Base-by-base conservation (phyloP, 768 basidiomycete genomes). In the Lactarius deliciosus region DNA sequence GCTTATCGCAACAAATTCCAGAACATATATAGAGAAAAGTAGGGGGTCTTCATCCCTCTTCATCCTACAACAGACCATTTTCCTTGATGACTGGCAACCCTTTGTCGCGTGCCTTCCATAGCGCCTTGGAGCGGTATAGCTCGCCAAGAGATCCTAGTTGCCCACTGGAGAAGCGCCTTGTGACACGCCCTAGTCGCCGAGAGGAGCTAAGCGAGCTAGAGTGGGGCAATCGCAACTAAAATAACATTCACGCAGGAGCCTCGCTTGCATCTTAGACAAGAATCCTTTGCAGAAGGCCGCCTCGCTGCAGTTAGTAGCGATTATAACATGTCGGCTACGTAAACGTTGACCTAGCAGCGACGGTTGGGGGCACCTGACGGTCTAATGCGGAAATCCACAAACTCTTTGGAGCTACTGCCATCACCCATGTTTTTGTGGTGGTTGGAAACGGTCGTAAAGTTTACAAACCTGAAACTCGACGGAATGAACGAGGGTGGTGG, bases 281-380 rank as follows among this genome's bases (percentile, higher is more conserved):
- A 66, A 66, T 66, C 65, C 63, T 66, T 60, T 54, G 57, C 65
- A 66, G 65, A 66, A 66, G 65, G 57, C 57, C 58, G 65, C 65
- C 65, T 66, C 65, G 61, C 65, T 59, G 65, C 65, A 53, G 47
- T 43, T 53, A 59, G 61, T 53, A 63, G 65, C 65, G 65, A 66
- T 66, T 57, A 57, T 60, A 63, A 66, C 65, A 63, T 63, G 47
- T 61, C 50, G 61, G 54, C 65, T 66, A 66, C 65, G 65, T 66
- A 66, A 66, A 63, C 47, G 53, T 63, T 63, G 56, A 43, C 45
- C 50, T 57, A 57, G 65, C 57, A 63, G 61, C 65, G 50, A 66
- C 32, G n/a, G 61, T 32, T 63, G 65, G 50, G 36, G 61, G 50
- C 61, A 40, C 61, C 56, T 53, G 28, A 59, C 32, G 11, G 47